phyloP scores from a whole-genome alignment of 371 early-diverging fungal genomes.

The Lichtheimia corymbifera region DNA sequence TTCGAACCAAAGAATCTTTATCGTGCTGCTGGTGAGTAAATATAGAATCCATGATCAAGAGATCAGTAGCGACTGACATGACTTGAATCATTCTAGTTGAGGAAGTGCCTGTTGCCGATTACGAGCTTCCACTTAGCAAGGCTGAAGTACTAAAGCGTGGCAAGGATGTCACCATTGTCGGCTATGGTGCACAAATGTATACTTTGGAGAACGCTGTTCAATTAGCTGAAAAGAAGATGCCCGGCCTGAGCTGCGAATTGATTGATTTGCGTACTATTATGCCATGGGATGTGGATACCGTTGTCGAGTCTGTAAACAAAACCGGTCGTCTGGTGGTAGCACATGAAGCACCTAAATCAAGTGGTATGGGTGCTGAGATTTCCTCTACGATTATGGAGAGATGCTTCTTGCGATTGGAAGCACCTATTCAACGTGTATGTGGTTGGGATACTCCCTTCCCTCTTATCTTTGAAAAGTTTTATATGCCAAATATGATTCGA shows the following conservation, averaged over 20 bases:
- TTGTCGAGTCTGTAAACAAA: conserved; percentile 91
- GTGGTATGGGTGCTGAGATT: conserved; percentile 96
- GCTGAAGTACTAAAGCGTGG: conserved; percentile 92
- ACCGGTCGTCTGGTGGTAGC: conserved; percentile 94
- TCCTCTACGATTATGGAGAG: conserved; percentile 89
- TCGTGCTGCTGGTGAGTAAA: conserved; percentile 77
- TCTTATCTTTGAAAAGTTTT: conserved; percentile 91
- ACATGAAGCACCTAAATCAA: conserved; percentile 94
- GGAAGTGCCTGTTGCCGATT: conserved; percentile 94
- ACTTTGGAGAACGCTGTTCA: conserved; percentile 89
- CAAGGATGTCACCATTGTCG: conserved; percentile 90
- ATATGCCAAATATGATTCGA: conserved; percentile 87
- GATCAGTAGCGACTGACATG: too few relatives aligned
- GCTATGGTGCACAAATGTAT: conserved; percentile 95
- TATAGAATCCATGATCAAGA: background rate
- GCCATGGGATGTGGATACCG: conserved; percentile 95
- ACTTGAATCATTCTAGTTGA: conserved; percentile 65
- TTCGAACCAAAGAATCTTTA: conserved; percentile 98
- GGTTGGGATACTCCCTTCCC: conserved; percentile 98
- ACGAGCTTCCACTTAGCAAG: conserved; percentile 89
- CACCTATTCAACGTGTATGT: conserved; percentile 85
- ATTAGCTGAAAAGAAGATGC: conserved; percentile 84
- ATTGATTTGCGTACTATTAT: conserved; percentile 93
- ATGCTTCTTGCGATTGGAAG: conserved; percentile 82
- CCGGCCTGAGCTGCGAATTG: conserved; percentile 89